phyloP scores from a whole-genome alignment of 2,329 filamentous ascomycete genomes.

The Incumbomyces lentus region DNA sequence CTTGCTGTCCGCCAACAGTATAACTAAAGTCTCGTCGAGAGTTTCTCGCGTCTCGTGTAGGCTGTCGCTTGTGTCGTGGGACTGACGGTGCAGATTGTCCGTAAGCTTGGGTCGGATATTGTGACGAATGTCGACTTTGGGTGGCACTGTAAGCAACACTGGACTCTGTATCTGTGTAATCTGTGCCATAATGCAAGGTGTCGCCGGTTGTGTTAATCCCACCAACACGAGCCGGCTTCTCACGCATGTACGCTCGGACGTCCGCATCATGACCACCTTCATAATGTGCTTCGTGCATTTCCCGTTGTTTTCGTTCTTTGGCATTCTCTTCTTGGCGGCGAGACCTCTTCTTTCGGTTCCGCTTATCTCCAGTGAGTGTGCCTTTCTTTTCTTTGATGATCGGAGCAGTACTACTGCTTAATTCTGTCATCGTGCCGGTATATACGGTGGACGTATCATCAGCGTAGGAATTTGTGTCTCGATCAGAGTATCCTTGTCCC shows the following conservation, averaged over 20 bases:
- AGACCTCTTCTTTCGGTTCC: conserved; percentile 30
- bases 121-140: conserved; percentile 21
- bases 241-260: conserved; percentile 72
- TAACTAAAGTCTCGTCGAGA: conserved; percentile 18
- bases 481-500: conserved; percentile 52
- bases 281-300: conserved; percentile 32
- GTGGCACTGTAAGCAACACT: conserved; percentile 25
- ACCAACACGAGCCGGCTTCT: conserved; percentile 76
- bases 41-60: conserved; percentile 8
- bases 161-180: conserved; percentile 53
- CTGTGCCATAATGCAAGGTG: conserved; percentile 71
- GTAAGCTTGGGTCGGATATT: background rate
- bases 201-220: conserved; percentile 78
- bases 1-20: conserved; percentile 5
- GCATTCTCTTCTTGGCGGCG: conserved; percentile 23
- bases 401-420: conserved; percentile 18
- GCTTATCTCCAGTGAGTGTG: conserved; percentile 18
- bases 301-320: conserved; percentile 34
- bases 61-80: conserved; percentile 3
- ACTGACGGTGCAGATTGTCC: background rate
- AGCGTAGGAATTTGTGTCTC: conserved; percentile 29
- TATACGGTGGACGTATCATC: conserved; percentile 35
- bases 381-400: conserved; percentile 27
- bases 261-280: conserved; percentile 57
- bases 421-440: conserved; percentile 18